Evolutionary conservation across 2,329 filamentous ascomycete genomes (phyloP), one percentile per base, ranked within the genome.

Genomic region (Lachnellula cervina): DNA sequence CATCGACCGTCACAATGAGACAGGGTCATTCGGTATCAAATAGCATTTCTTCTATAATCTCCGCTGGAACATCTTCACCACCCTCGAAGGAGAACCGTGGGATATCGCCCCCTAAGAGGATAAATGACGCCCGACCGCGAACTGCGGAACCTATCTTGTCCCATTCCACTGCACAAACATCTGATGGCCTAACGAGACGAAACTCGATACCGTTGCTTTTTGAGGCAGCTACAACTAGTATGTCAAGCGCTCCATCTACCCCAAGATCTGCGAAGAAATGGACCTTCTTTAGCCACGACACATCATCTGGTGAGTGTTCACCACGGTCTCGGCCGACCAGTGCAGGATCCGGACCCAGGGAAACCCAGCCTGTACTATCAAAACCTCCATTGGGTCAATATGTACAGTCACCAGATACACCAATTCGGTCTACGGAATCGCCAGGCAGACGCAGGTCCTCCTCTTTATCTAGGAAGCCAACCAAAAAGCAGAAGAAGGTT

Each of bases 41-140:
- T 55, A 95, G 89, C 70, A 84, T 94, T 47, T 91, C 88, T 4
- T 95, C 89, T 0, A 77, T 93, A 43, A 76, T 89, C 4, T 89
- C 88, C 50, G 79, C 86, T 52, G 80, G 79, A 13, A 79, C 77
- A 34, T 68, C 70, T 11, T 73, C 62, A 28, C 63, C 66, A 43
- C 61, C 72, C 6, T 70, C 73, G 42, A 62, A 55, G 63, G 80
- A 74, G 54, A 73, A 72, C 72, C 72, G 73, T 70, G 59, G 71
- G 61, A 70, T 59, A 58, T 67, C 59, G 53, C 69, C 61, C 56
- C 55, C 76, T 4, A 76, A 68, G 16, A 74, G 74, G 37, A 69
- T 70, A n/a, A 68, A 66, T 0, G 79, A 81, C 49, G 78, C 76
- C 3, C 76, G 87, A 35, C 87, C 87, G 9, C 87, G 83, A 64